A percentile compares a stretch with the other conserved stretches of the same genome.
Conservation (phyloP, 1,139 yeast species). For the Scheffersomyces segobiensis region DNA sequence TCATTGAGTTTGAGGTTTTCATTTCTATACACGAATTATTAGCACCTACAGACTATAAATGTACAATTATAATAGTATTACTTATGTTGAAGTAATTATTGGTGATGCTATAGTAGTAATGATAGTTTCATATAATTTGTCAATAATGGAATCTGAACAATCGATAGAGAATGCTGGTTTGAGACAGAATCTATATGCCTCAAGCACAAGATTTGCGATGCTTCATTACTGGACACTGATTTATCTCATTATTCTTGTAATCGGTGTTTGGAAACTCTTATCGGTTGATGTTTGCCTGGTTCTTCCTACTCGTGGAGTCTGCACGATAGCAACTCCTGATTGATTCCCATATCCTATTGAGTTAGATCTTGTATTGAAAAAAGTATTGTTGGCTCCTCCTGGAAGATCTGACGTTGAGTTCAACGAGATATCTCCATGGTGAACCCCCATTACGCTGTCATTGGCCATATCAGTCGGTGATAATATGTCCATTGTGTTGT, state of each 20-base stretch:
- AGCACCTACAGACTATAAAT: not conserved
- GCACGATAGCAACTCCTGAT: slow-evolving; percentile 17
- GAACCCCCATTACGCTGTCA: slow-evolving; percentile 29
- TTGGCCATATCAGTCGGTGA: slow-evolving; percentile 24
- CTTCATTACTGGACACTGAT: too few relatives aligned
- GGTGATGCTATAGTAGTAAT: not conserved
- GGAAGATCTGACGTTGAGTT: slow-evolving; percentile 31
- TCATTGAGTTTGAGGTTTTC: not conserved
- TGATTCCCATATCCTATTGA: slow-evolving; percentile 14
- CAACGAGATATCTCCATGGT: slow-evolving; percentile 31
- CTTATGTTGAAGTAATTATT: not conserved
- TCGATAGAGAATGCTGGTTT: not conserved
- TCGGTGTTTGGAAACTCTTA: slow-evolving; percentile 44
- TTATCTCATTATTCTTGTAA: slow-evolving; percentile 37
- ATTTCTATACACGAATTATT: not conserved
- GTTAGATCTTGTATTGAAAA: slow-evolving; percentile 20
- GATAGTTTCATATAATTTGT: not conserved
- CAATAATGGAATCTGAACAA: not conserved
- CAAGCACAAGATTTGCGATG: not conserved
- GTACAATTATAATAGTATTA: not conserved
- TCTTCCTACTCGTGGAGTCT: slow-evolving; percentile 42
- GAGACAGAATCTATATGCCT: not conserved
- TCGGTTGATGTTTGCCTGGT: slow-evolving; percentile 43
- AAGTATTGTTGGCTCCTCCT: slow-evolving; percentile 30
- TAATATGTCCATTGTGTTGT: slow-evolving; percentile 12